Percentiles rank a stretch among this genome's conserved stretches.
Conservation (phyloP, 371 early-diverging fungal genomes). For the Mortierella sp. region DNA sequence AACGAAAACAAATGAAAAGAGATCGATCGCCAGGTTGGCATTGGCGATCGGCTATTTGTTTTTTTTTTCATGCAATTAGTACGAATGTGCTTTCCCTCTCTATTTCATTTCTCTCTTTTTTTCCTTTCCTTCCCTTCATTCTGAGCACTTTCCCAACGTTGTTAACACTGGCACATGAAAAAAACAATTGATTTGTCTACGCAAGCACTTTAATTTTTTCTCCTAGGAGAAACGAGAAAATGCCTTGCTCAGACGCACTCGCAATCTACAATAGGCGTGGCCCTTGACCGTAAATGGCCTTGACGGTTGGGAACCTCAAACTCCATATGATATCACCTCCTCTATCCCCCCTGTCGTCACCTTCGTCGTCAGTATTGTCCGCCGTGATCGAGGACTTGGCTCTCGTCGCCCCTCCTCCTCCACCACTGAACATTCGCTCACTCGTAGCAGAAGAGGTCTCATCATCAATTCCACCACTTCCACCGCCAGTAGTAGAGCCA, state of each 20-base stretch:
- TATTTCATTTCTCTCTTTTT: not conserved
- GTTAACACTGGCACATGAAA: not conserved
- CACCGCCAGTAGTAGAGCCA: not conserved
- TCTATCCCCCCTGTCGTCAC: slow-evolving; percentile 16
- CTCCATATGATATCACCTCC: slow-evolving; percentile 48
- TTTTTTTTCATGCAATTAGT: not conserved
- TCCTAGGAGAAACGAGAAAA: not conserved
- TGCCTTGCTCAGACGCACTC: not conserved
- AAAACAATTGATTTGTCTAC: not conserved
- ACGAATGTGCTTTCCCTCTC: too few species aligned
- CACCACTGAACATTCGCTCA: not conserved
- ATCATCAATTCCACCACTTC: not conserved
- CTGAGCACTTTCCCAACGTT: not conserved
- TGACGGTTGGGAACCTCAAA: slow-evolving; percentile 72
- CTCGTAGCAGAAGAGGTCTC: not conserved
- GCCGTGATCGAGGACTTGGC: slow-evolving; percentile 3
- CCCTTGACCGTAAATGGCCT: slow-evolving; percentile 67
- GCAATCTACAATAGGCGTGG: slow-evolving; percentile 36
- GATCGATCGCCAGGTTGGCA: not conserved
- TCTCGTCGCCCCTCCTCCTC: too few species aligned
- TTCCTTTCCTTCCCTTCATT: not conserved
- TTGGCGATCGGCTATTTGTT: not conserved
- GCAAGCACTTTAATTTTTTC: not conserved
- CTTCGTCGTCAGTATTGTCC: slow-evolving; percentile 34
- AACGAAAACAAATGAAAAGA: not conserved